A percentile compares a stretch with the other conserved stretches of the same genome.
phyloP scores from a whole-genome alignment of 2,329 filamentous ascomycete species.

The Beauveria caledonica region DNA sequence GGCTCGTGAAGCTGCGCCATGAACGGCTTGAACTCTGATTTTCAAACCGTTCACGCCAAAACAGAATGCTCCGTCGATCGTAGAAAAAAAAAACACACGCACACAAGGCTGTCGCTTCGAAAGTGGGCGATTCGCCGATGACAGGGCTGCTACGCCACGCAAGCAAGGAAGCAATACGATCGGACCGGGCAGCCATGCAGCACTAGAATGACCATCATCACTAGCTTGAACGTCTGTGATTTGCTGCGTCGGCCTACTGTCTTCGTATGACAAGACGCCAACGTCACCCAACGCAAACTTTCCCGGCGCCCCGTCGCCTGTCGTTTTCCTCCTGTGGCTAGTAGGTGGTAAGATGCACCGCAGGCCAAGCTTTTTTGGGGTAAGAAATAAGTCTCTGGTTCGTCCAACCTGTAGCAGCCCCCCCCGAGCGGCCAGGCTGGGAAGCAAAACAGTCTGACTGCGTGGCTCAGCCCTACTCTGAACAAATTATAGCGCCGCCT shows the following conservation, averaged over 20 bases:
- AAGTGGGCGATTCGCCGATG: conserved; percentile 2
- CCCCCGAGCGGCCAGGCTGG: background rate
- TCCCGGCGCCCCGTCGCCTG: background rate
- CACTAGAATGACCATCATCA: background rate
- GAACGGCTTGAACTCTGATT: background rate
- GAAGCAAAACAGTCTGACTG: background rate
- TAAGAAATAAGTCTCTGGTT: background rate
- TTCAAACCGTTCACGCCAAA: background rate
- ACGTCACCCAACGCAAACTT: conserved; percentile 3
- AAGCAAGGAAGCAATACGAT: conserved; percentile 10
- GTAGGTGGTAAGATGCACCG: background rate
- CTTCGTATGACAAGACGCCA: background rate
- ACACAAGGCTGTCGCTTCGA: background rate
- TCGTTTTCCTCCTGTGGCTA: conserved; percentile 7
- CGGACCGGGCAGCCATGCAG: background rate
- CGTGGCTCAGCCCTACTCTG: conserved; percentile 10
- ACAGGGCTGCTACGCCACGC: conserved; percentile 3
- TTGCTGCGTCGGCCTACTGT: background rate
- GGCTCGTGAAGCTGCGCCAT: background rate
- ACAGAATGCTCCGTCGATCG: too few species aligned
- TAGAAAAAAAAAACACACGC: too few species aligned
- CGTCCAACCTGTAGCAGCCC: background rate
- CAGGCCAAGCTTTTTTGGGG: background rate
- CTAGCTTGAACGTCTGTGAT: background rate
- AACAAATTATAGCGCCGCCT: background rate